Conservation (phyloP, 495 filamentous ascomycete genomes). For the Aspergillus carlsbadensis region DNA sequence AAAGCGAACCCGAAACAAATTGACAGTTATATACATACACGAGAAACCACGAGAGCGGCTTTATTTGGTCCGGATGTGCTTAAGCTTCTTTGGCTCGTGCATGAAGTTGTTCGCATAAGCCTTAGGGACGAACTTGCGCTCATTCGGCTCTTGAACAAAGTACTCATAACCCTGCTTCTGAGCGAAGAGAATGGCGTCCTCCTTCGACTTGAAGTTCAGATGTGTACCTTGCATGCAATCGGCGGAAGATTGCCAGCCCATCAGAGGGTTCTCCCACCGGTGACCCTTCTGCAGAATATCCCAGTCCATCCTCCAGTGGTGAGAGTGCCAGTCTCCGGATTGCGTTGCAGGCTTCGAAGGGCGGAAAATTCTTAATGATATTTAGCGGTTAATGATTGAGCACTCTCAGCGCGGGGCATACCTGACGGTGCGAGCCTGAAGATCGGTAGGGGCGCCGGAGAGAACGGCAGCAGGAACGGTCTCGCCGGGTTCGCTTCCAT, state of each 20-base stretch:
- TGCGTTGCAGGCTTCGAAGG: conserved; percentile 91
- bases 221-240: conserved; percentile 91
- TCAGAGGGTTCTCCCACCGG: conserved; percentile 96
- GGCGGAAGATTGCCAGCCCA: conserved; percentile 96
- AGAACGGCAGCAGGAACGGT: conserved; percentile 77
- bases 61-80: conserved; percentile 91
- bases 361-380: conserved; percentile 73
- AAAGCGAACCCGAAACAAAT: conserved; percentile 17
- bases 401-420: conserved; percentile 36
- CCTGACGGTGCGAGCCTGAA: conserved; percentile 92
- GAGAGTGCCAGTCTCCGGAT: conserved; percentile 77
- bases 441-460: conserved; percentile 88
- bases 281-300: conserved; percentile 84
- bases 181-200: conserved; percentile 91
- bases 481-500: conserved; percentile 81
- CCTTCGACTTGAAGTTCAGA: conserved; percentile 87
- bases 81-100: conserved; percentile 80
- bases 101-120: conserved; percentile 96
- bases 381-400: conserved; percentile 20
- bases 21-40: conserved; percentile 49
- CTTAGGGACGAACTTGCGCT: conserved; percentile 81
- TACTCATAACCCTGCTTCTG: conserved; percentile 99
- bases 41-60: conserved; percentile 31
- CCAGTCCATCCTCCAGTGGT: conserved; percentile 98
- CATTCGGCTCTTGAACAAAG: conserved; percentile 96